Conservation (phyloP, 208 protist genomes). For the Leishmania tarentolae region DNA sequence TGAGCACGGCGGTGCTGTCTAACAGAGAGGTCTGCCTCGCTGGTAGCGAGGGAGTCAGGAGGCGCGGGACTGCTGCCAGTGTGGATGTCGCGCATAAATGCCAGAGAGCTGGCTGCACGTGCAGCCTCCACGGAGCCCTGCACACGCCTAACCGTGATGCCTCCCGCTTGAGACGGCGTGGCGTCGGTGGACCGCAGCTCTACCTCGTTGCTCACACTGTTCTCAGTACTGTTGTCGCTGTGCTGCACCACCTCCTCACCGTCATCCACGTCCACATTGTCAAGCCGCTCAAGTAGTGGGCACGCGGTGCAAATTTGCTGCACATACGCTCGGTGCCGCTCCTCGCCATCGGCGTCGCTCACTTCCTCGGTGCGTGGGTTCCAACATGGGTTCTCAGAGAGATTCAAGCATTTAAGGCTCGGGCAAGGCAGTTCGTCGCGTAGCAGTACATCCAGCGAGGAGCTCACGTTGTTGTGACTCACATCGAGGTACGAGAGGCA, state of each 20-base stretch:
- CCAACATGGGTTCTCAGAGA: constrained; percentile 61
- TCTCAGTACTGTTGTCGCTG: constrained; percentile 2
- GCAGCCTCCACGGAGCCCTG: constrained; percentile 4
- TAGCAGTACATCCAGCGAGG: constrained; percentile 26
- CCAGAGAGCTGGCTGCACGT: background rate
- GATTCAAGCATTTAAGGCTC: constrained; percentile 54
- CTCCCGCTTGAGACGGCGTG: background rate
- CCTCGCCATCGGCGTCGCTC: background rate
- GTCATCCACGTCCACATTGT: constrained; percentile 34
- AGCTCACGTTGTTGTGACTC: constrained; percentile 52
- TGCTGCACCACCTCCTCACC: constrained; percentile 8
- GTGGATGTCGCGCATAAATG: background rate
- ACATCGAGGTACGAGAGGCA: constrained; percentile 68
- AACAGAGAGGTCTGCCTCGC: background rate
- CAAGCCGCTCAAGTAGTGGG: constrained; percentile 44
- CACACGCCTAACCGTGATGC: background rate
- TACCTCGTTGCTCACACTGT: background rate
- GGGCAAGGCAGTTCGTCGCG: constrained; percentile 52
- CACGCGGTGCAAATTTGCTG: constrained; percentile 30
- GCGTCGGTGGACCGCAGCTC: background rate
- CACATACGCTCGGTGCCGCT: constrained; percentile 13
- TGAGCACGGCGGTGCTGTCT: background rate
- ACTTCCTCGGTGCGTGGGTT: background rate
- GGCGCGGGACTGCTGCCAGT: background rate
- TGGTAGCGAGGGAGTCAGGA: background rate